These are phyloP conservation scores for Closterium sp. DNA, from an alignment of 139 green algal genomes.

Conservation along the genomic window DNA sequence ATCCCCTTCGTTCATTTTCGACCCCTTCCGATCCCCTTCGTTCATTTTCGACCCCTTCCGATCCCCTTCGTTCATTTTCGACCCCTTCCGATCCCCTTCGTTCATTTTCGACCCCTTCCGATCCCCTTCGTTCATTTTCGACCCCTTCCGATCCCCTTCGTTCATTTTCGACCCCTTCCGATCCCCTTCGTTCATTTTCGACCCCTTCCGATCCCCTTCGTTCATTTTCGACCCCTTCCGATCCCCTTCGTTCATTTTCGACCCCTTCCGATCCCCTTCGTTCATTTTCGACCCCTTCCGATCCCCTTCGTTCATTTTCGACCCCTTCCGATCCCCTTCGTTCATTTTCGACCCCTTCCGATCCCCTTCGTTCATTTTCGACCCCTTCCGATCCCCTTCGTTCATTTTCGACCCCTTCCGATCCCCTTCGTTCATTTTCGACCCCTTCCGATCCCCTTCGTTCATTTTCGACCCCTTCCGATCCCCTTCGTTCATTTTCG, in stretches of 20 bases:
- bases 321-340: neutral
- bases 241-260: neutral
- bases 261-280: neutral
- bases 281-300: neutral
- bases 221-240: neutral
- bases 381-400: neutral
- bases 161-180: neutral
- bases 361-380: neutral
- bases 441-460: neutral
- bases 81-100: neutral
- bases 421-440: neutral
- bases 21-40: neutral
- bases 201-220: neutral
- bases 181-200: neutral
- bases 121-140: neutral
- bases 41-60: neutral
- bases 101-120: neutral
- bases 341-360: neutral
- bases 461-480: neutral
- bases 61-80: neutral
- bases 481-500: neutral
- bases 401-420: neutral
- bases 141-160: neutral
- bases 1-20: neutral
- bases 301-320: neutral